A percentile compares a stretch with the other conserved stretches of the same genome.
phyloP scores from a whole-genome alignment of 306 rosid species.

The Fagus crenata region DNA sequence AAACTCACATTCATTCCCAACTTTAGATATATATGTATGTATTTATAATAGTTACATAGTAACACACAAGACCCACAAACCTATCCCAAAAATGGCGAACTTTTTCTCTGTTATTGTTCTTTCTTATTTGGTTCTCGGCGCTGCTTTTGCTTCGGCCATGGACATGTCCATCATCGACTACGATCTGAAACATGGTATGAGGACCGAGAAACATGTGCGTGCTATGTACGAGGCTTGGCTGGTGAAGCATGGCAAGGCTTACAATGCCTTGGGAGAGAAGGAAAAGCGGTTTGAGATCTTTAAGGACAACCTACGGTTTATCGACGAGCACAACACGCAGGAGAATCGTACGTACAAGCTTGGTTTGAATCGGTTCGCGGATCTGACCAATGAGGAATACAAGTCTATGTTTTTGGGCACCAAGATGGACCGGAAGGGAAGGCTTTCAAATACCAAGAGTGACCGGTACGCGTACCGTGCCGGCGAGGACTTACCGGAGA shows the following conservation, averaged over 20 bases:
- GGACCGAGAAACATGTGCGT: conserved; percentile 36
- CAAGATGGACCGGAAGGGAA: conserved; percentile 7
- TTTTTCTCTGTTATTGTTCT: not conserved
- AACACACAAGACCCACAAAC: too few relatives aligned
- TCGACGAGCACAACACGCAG: conserved; percentile 46
- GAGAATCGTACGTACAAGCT: conserved; percentile 38
- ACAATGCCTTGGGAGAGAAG: conserved; percentile 73
- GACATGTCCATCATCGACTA: conserved; percentile 83
- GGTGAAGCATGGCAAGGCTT: conserved; percentile 56
- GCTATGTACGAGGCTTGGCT: conserved; percentile 67
- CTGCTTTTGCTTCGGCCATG: conserved; percentile 27
- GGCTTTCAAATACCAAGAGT: conserved; percentile 29
- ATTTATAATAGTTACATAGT: too few relatives aligned
- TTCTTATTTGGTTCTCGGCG: conserved; percentile 8
- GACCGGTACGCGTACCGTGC: conserved; percentile 44
- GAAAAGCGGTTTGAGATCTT: conserved; percentile 63
- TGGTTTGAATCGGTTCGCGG: conserved; percentile 78
- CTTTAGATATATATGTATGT: not conserved
- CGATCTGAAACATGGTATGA: conserved; percentile 42
- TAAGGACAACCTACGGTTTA: conserved; percentile 63
- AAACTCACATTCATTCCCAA: not conserved
- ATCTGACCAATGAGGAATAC: conserved; percentile 75
- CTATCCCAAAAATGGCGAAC: not conserved
- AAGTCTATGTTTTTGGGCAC: conserved; percentile 48
- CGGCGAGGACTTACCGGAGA: conserved; percentile 58